Evolutionary conservation across 2,329 filamentous ascomycete species (phyloP).

Genomic region (Ceratocystis alfenasii): DNA sequence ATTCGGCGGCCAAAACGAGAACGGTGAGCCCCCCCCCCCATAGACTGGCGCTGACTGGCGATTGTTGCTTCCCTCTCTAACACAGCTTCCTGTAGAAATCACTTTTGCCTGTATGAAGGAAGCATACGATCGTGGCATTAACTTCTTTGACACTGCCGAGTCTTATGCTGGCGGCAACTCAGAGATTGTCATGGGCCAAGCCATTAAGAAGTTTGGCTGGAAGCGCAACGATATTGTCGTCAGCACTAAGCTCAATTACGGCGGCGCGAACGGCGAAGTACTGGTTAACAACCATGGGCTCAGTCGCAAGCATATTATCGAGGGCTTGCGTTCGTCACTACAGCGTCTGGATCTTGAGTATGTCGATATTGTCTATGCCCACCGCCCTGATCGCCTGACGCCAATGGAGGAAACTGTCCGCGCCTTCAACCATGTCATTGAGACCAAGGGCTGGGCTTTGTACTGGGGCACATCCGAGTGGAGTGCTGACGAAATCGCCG

Average conservation of each 20-base stretch:
- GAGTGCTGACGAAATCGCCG: slow-evolving; percentile 54
- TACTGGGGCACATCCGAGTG: slow-evolving; percentile 65
- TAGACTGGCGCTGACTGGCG: no score
- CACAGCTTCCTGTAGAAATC: slow-evolving; percentile 27
- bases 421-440: slow-evolving; percentile 49
- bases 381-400: slow-evolving; percentile 54
- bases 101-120: slow-evolving; percentile 50
- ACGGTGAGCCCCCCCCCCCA: slow-evolving; percentile 2
- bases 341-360: slow-evolving; percentile 46
- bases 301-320: slow-evolving; percentile 57
- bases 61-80: not conserved
- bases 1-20: slow-evolving; percentile 44
- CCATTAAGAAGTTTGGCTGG: slow-evolving; percentile 49
- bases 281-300: slow-evolving; percentile 55
- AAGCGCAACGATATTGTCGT: slow-evolving; percentile 50
- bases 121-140: slow-evolving; percentile 48
- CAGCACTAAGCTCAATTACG: slow-evolving; percentile 57
- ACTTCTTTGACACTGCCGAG: slow-evolving; percentile 53
- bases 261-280: slow-evolving; percentile 46
- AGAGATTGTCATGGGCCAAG: slow-evolving; percentile 50
- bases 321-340: slow-evolving; percentile 50
- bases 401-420: slow-evolving; percentile 61
- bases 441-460: slow-evolving; percentile 46
- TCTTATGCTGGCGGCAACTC: slow-evolving; percentile 47
- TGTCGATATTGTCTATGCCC: slow-evolving; percentile 58